These are phyloP conservation scores for Panicum virgatum DNA, from an alignment of 202 grass and related monocot genomes.

Conservation along the genomic window DNA sequence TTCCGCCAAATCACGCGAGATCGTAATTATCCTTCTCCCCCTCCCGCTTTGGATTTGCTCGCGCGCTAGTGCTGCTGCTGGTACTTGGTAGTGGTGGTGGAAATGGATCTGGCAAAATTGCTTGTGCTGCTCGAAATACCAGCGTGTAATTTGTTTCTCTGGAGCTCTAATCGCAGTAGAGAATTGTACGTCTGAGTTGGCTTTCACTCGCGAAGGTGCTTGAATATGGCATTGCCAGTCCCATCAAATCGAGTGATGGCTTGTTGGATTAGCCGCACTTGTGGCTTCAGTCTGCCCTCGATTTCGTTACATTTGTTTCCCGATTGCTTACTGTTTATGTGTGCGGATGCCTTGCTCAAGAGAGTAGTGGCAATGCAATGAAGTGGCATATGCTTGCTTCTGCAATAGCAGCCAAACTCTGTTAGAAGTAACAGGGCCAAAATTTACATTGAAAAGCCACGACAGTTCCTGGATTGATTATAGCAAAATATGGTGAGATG, in stretches of 20 bases:
- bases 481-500: background rate
- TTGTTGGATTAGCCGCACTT: background rate
- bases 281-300: slow-evolving; percentile 8
- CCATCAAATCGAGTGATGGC: background rate
- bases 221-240: slow-evolving; percentile 32
- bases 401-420: slow-evolving; percentile 2
- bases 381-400: slow-evolving; percentile 11
- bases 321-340: background rate
- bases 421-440: background rate
- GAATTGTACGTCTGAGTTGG: background rate
- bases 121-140: slow-evolving; percentile 8
- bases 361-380: background rate
- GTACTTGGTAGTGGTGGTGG: too few relatives aligned
- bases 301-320: slow-evolving; percentile 10
- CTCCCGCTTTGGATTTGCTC: slow-evolving; percentile 27
- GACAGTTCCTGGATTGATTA: background rate
- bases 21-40: slow-evolving; percentile 46
- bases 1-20: slow-evolving; percentile 87
- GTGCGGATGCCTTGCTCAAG: background rate
- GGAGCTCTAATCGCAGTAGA: slow-evolving; percentile 12
- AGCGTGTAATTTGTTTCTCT: background rate
- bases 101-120: slow-evolving; percentile 41
- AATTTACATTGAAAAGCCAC: slow-evolving; percentile 12
- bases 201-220: slow-evolving; percentile 15
- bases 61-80: background rate